Base-by-base conservation (phyloP, 2,329 filamentous ascomycete genomes). In the Cadophora luteo-olivacea region DNA sequence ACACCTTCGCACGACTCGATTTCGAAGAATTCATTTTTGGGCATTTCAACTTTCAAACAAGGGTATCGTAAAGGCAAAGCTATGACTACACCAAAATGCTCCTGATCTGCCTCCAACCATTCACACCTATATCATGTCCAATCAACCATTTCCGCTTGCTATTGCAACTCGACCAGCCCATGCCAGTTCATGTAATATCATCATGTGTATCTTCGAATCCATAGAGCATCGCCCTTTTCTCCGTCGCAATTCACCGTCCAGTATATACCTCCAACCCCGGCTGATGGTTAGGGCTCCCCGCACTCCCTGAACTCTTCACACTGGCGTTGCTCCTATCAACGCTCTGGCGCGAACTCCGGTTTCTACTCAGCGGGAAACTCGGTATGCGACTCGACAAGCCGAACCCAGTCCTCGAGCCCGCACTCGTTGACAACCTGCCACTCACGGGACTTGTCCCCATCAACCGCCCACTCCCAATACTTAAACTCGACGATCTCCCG, bases 381-480 rank as follows among this genome's bases (percentile, higher is more conserved):
- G 38, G 61, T 32, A 63, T 63, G 7, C 61, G 41, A 19, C 61
- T 54, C 32, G 49, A 52, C 48, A 63, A 16, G 2, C 61, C 61
- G 19, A 63, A 63, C 16, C 61, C 48, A 14, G 48, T 63, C 16
- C 32, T 63, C 61, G 55, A 45, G 24, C 55, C 55, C 6, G 55
- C 55, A 66, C 64, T 66, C n/a, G 24, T 66, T 16, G 38, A 52
- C 29, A 66, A 45, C 33, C 45, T 65, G 24, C 38, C 52, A 33
- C 22, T 22, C 25, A 24, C 32, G 11, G 61, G 61, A 38, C 32
- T 52, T n/a, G 61, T 25, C 1, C 19, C 19, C 61, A 38, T 41
- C 22, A 41, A 9, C 8, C 55, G 41, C n/a, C 55, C 55, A 41
- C 33, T 36, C 1, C 33, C 55, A 22, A 36, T 41, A 41, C 55